A percentile compares a stretch with the other conserved stretches of the same genome.
Conservation (phyloP, 1,284 basidiomycete genomes). For the Rhodotorula sp. region DNA sequence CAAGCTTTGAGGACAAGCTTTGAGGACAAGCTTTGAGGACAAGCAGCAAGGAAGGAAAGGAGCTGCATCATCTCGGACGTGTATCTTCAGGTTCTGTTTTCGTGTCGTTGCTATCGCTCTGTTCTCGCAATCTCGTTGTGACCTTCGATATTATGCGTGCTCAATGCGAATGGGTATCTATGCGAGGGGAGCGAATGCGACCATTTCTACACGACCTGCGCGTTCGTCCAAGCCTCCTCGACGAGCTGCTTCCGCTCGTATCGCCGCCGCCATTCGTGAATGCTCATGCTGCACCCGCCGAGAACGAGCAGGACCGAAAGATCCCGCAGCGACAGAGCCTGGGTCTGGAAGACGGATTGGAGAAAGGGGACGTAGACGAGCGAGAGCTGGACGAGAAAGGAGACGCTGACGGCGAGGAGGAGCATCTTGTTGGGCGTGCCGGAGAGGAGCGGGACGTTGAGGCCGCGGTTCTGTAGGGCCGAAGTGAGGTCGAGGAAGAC, state of each 20-base stretch:
- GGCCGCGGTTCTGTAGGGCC: constrained; percentile 87
- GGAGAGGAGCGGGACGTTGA: constrained; percentile 58
- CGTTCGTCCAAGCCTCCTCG: constrained; percentile 37
- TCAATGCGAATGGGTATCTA: background rate
- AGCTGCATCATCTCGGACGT: background rate
- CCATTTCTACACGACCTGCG: constrained; percentile 19
- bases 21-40: background rate
- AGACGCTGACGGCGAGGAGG: constrained; percentile 76
- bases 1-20: constrained; percentile 1
- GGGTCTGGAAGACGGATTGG: constrained; percentile 92
- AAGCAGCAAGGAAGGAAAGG: background rate
- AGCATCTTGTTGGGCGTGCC: constrained; percentile 85
- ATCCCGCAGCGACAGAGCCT: constrained; percentile 68
- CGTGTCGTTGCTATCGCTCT: background rate
- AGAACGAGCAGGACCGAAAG: constrained; percentile 69
- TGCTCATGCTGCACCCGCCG: constrained; percentile 63
- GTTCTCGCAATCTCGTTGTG: background rate
- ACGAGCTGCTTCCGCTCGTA: constrained; percentile 62
- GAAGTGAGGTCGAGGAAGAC: constrained; percentile 95
- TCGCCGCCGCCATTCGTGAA: constrained; percentile 76
- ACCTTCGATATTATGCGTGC: background rate
- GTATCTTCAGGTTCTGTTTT: too few relatives aligned
- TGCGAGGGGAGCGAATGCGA: background rate
- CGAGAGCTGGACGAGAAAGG: constrained; percentile 75
- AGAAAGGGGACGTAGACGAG: constrained; percentile 87